Evolutionary conservation across 2,329 filamentous ascomycete species (phyloP).

Genomic region (Cadophora sp.): DNA sequence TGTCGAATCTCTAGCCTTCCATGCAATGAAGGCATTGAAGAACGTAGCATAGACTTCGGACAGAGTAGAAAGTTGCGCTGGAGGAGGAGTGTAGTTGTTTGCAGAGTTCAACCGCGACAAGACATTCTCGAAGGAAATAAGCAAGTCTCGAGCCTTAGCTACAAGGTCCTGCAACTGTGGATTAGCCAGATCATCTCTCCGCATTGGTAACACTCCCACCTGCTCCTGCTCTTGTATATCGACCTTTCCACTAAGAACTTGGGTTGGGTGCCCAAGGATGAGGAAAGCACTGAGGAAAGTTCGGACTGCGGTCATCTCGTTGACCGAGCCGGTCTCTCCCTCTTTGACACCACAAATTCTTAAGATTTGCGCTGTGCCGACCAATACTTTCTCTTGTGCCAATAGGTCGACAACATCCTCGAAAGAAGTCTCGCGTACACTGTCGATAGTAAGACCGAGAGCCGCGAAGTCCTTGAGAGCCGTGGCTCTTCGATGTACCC

Average conservation of each 20-base stretch:
- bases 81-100: slow-evolving; percentile 72
- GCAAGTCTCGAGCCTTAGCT: slow-evolving; percentile 76
- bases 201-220: slow-evolving; percentile 55
- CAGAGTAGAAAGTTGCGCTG: slow-evolving; percentile 66
- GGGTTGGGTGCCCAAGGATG: slow-evolving; percentile 78
- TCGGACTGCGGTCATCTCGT: slow-evolving; percentile 73
- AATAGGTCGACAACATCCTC: slow-evolving; percentile 76
- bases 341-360: slow-evolving; percentile 74
- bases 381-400: slow-evolving; percentile 69
- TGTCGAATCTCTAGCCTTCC: slow-evolving; percentile 82
- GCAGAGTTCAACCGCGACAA: slow-evolving; percentile 68
- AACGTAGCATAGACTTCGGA: slow-evolving; percentile 76
- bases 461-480: slow-evolving; percentile 70
- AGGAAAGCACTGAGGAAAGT: slow-evolving; percentile 83
- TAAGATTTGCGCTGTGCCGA: slow-evolving; percentile 70
- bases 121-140: slow-evolving; percentile 80
- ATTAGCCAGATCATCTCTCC: slow-evolving; percentile 62
- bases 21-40: slow-evolving; percentile 80
- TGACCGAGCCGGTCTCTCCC: slow-evolving; percentile 65
- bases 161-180: slow-evolving; percentile 74
- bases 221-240: slow-evolving; percentile 63
- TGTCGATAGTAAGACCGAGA: slow-evolving; percentile 73
- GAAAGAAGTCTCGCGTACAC: slow-evolving; percentile 73
- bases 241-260: slow-evolving; percentile 78
- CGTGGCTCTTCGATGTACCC: slow-evolving; percentile 61